Percentiles rank a stretch among this genome's conserved stretches.
These are phyloP conservation scores for Euphorbia peplus DNA, from an alignment of 345 rosid genomes.

Conservation along the genomic window DNA sequence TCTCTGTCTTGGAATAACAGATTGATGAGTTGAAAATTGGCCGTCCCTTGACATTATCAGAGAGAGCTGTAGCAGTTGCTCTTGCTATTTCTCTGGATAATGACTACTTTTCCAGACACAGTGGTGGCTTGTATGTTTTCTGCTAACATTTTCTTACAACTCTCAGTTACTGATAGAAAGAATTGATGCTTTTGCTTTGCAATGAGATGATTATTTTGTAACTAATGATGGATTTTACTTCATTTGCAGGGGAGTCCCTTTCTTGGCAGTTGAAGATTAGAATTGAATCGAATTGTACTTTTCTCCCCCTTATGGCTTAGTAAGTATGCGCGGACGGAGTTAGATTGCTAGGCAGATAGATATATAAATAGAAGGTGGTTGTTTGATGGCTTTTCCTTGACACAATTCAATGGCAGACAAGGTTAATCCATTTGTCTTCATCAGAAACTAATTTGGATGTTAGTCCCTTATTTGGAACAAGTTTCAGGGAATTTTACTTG, in stretches of 20 bases:
- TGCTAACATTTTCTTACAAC: background rate
- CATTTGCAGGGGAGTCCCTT: constrained; percentile 57
- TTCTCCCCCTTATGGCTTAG: too few species aligned
- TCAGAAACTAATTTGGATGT: too few species aligned
- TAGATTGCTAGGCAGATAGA: too few species aligned
- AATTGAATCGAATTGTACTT: background rate
- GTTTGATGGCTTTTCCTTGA: too few species aligned
- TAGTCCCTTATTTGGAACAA: too few species aligned
- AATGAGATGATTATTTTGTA: background rate
- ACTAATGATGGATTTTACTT: constrained; percentile 7
- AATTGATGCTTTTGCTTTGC: too few species aligned
- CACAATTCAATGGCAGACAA: too few species aligned
- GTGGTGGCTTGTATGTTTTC: constrained; percentile 67
- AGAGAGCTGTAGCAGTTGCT: constrained; percentile 79
- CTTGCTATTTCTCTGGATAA: constrained; percentile 93
- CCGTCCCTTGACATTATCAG: constrained; percentile 63
- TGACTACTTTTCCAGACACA: constrained; percentile 93
- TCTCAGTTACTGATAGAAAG: too few species aligned
- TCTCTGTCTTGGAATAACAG: constrained; percentile 30
- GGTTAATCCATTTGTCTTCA: too few species aligned
- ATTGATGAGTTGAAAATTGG: constrained; percentile 73
- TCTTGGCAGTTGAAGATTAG: constrained; percentile 50
- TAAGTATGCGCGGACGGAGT: too few species aligned
- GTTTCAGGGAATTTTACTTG: too few species aligned
- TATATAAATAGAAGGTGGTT: too few species aligned